These are phyloP conservation scores for Aspergillus fructus DNA, from an alignment of 2,329 filamentous ascomycete species.

Conservation along the genomic window DNA sequence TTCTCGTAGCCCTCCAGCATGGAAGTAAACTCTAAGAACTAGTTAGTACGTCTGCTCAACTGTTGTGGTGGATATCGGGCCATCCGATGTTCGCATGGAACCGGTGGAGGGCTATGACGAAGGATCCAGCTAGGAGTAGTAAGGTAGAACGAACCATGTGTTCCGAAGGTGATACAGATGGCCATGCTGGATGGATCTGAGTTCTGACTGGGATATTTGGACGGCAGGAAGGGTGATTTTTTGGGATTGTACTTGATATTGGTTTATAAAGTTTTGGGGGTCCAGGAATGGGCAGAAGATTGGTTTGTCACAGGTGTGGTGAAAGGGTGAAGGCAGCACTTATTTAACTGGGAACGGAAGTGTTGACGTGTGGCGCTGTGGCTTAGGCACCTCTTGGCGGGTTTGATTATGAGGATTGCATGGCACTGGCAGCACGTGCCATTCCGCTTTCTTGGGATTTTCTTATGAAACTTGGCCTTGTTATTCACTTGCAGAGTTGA, in stretches of 20 bases:
- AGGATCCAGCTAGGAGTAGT: not conserved
- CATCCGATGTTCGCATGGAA: not conserved
- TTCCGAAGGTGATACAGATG: constrained; percentile 45
- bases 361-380: constrained; percentile 34
- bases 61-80: not conserved
- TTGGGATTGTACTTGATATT: not conserved
- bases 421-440: constrained; percentile 5
- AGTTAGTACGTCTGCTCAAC: not conserved
- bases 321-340: constrained; percentile 29
- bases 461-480: not conserved
- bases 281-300: not conserved
- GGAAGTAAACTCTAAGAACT: constrained; percentile 42
- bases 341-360: constrained; percentile 4
- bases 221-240: not conserved
- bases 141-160: constrained; percentile 34
- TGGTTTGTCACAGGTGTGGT: not conserved
- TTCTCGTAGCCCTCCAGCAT: constrained; percentile 47
- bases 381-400: constrained; percentile 30
- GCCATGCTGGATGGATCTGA: constrained; percentile 30
- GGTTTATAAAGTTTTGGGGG: not conserved
- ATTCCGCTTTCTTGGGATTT: not conserved
- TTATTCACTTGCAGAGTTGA: not conserved
- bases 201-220: not conserved
- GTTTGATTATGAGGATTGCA: not conserved
- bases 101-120: constrained; percentile 7